These are phyloP conservation scores for Candida anutae DNA, from an alignment of 1,139 yeast species.

Conservation along the genomic window DNA sequence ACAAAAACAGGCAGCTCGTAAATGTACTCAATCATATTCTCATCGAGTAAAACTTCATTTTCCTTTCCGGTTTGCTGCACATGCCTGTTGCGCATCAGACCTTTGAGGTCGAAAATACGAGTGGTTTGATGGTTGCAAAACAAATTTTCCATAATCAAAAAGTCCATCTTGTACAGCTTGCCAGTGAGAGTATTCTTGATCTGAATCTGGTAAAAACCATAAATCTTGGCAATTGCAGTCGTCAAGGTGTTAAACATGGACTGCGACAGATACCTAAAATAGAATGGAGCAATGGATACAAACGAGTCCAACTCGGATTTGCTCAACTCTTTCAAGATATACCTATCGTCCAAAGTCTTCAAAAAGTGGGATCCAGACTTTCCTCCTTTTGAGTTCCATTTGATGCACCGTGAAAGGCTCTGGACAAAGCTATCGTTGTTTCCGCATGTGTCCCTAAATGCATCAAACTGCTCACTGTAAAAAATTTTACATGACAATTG, in stretches of 20 bases:
- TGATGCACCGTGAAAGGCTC: constrained; percentile 84
- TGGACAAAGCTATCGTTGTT: constrained; percentile 72
- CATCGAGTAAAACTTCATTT: constrained; percentile 90
- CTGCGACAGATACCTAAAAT: constrained; percentile 93
- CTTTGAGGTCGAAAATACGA: constrained; percentile 90
- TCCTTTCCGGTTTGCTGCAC: constrained; percentile 95
- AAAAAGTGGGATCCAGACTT: constrained; percentile 92
- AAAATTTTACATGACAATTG: constrained; percentile 86
- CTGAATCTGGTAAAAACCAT: constrained; percentile 92
- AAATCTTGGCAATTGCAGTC: constrained; percentile 87
- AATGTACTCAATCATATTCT: constrained; percentile 96
- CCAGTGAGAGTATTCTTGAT: constrained; percentile 73
- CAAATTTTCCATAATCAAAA: constrained; percentile 90
- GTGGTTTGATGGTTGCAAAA: constrained; percentile 80
- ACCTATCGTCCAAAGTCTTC: constrained; percentile 84
- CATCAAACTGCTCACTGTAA: constrained; percentile 95
- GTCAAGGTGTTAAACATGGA: constrained; percentile 93
- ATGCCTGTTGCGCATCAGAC: constrained; percentile 95
- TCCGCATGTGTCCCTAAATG: constrained; percentile 79
- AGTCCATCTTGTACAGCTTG: constrained; percentile 77
- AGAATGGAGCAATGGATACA: constrained; percentile 91
- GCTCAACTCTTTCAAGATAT: constrained; percentile 83
- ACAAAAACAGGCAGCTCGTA: constrained; percentile 95
- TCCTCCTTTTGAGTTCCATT: constrained; percentile 96
- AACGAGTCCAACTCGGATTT: constrained; percentile 89